Evolutionary conservation across 305 asterid species (phyloP).

Genomic region (Fraxinus albicans): DNA sequence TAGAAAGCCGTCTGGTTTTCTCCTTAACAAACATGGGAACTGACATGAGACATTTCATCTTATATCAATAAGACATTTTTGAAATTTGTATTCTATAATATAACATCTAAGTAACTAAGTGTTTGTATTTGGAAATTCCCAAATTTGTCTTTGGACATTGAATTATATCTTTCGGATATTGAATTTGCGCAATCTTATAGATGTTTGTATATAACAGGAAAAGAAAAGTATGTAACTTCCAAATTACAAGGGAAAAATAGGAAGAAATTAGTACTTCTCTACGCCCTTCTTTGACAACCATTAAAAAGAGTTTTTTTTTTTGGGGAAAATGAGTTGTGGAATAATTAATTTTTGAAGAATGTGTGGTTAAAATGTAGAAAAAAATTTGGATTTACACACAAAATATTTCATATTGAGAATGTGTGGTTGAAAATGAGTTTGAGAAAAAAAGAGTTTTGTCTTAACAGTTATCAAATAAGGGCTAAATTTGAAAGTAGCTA

Average conservation of each 20-base stretch:
- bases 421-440: background rate
- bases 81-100: background rate
- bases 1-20: background rate
- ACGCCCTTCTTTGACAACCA: background rate
- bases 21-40: slow-evolving; percentile 14
- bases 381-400: too few species aligned
- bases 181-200: background rate
- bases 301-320: background rate
- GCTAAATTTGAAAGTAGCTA: background rate
- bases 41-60: slow-evolving; percentile 3
- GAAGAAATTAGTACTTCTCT: background rate
- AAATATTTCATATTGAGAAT: background rate
- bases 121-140: background rate
- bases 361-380: background rate
- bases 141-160: background rate
- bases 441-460: background rate
- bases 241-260: background rate
- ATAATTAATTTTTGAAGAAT: background rate
- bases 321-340: background rate
- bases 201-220: background rate
- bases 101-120: background rate
- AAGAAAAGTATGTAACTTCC: background rate
- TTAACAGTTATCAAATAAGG: background rate
- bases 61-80: background rate
- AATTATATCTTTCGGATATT: background rate